Evolutionary conservation across 805 yeast species (phyloP), one percentile per base, ranked within the genome.

Genomic region (Debaryomyces tyrocola): DNA sequence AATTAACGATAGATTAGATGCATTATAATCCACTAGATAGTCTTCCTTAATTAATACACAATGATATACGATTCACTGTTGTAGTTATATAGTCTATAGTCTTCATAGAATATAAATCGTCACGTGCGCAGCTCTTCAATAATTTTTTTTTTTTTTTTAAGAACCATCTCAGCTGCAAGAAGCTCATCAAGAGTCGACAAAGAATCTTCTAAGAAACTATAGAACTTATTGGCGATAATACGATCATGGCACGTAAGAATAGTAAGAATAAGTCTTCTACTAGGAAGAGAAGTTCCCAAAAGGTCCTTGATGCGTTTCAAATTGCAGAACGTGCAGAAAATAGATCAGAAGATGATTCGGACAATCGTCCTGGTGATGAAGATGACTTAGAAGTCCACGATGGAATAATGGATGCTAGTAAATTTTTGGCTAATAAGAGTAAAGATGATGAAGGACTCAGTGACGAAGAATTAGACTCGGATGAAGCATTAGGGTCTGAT

Each of bases 1-100:
- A 73, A 88, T 94, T 61, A 89, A 91, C 69, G 99, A 94, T 73
- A 84, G 98, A 70, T 78, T 94, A 60, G 97, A 90, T 58, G 90
- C 96, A 50, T 79, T 92, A 71, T 91, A 76, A 35, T 34, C 33
- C 33, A 37, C 28, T 31, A 31, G 34, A 31, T 31, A 31, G 34
- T 31, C 34, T 35, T 18, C 9, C 29, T 20, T n/a, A 21, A 18
- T 38, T 20, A 20, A 11, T 14, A 28, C 8, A 11, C 8, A 12
- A 20, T 24, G 20, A 38, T 18, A 20, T 38, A 21, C 14, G 34
- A n/a, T 31, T 11, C 7, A 12, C 17, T 3, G 34, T 31, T n/a
- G 34, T 33, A 36, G 24, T 33, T 27, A 7, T 29, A 18, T 12
- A 10, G 33, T 28, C 3, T 11, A n/a, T 10, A 18, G 27, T 24